These are phyloP conservation scores for Colletotrichum trifolii DNA, from an alignment of 2,329 filamentous ascomycete genomes.

Conservation along the genomic window DNA sequence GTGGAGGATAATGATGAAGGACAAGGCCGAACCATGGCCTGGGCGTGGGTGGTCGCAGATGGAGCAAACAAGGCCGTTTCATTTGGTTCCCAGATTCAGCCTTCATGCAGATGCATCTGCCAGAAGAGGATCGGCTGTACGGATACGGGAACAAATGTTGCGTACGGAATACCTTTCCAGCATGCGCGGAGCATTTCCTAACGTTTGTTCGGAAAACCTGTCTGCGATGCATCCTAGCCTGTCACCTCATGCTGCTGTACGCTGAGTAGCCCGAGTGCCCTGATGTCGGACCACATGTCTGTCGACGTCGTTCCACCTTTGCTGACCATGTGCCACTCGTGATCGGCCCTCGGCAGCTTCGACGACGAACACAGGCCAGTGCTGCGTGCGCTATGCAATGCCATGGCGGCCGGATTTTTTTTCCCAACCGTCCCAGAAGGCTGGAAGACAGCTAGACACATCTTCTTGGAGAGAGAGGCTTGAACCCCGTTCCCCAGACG, in stretches of 20 bases:
- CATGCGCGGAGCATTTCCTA: neutral
- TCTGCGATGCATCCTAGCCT: neutral
- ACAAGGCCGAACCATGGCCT: neutral
- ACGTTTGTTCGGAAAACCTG: neutral
- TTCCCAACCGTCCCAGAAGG: conserved; percentile 20
- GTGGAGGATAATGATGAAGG: conserved; percentile 6
- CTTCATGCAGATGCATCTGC: conserved; percentile 17
- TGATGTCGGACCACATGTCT: conserved; percentile 31
- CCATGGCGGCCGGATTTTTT: conserved; percentile 1
- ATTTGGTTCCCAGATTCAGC: conserved; percentile 20
- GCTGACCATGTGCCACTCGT: conserved; percentile 25
- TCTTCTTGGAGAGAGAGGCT: conserved; percentile 14
- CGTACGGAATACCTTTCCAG: too few relatives aligned
- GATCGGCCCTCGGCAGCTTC: conserved; percentile 16
- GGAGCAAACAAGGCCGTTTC: conserved; percentile 20
- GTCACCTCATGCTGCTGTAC: conserved; percentile 12
- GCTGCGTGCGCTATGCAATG: neutral
- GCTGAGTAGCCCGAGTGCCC: conserved; percentile 1
- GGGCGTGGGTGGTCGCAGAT: conserved; percentile 1
- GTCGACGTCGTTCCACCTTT: conserved; percentile 29
- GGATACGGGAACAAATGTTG: too few relatives aligned
- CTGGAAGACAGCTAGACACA: conserved; percentile 6
- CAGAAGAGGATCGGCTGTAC: conserved; percentile 1
- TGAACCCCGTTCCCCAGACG: conserved; percentile 17
- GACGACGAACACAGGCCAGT: conserved; percentile 13